Evolutionary conservation across 164 flowering plant genomes (phyloP).

Genomic region (Hamamelis virginiana): DNA sequence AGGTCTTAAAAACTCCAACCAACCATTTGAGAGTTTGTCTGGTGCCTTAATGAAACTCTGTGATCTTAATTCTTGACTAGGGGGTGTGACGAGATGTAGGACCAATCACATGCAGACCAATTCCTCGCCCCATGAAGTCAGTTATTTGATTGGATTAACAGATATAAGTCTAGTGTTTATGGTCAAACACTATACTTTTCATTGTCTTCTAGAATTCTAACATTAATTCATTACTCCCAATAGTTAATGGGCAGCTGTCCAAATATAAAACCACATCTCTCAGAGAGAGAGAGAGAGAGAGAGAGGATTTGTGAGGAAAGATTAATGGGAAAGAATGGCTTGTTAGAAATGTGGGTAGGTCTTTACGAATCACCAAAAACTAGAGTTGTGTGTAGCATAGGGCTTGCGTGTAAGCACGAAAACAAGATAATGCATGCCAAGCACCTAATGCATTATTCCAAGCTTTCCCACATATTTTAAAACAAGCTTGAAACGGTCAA

Average conservation of each 20-base stretch:
- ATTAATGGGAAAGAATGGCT: background rate
- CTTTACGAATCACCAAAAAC: conserved; percentile 7
- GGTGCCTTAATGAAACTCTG: conserved; percentile 15
- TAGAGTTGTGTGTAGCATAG: conserved; percentile 7
- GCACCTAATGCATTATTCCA: conserved; percentile 4
- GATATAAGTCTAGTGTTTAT: background rate
- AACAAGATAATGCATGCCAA: conserved; percentile 28
- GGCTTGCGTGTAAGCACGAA: conserved; percentile 37
- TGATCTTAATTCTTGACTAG: conserved; percentile 11
- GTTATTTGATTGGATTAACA: conserved; percentile 10
- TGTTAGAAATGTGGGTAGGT: background rate
- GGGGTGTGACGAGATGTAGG: conserved; percentile 7
- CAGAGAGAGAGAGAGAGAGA: background rate
- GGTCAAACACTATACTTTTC: conserved; percentile 21
- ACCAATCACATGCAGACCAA: conserved; percentile 19
- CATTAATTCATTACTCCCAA: background rate
- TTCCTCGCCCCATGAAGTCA: background rate
- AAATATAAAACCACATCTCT: background rate
- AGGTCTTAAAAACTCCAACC: conserved; percentile 4
- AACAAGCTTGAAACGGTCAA: conserved; percentile 18
- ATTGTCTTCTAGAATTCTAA: conserved; percentile 1
- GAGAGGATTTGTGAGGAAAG: background rate
- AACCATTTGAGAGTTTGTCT: conserved; percentile 14
- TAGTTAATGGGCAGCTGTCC: conserved; percentile 8
- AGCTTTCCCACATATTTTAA: background rate